Evolutionary conservation across 768 basidiomycete genomes (phyloP), one percentile per base, ranked within the genome.

Genomic region (Pleurotus djamor): DNA sequence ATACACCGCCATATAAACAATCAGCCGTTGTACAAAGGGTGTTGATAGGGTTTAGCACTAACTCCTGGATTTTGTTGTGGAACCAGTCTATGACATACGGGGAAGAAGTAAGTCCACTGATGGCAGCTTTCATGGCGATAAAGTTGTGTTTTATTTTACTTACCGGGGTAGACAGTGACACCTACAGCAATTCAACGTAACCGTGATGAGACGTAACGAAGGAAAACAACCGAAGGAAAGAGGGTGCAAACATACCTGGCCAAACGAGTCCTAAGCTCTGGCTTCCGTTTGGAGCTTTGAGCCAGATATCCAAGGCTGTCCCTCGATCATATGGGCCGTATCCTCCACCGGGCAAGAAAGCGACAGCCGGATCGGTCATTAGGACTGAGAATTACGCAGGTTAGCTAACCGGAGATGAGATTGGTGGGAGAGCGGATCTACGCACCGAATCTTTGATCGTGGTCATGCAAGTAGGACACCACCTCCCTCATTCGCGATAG

Each of bases 351-450:
- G 83, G 81, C 4, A 79, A 63, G 58, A 79, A 83, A 0, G 79
- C 85, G 0, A 90, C 77, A 7, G 88, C 89, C 13, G 88, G 88
- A 68, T 90, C 88, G 1, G 86, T 88, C 89, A 89, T 89, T 41
- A 88, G 65, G 33, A 88, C 86, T 89, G 60, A 10, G 16, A 21
- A 41, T 28, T 41, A 45, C 34, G 35, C 10, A n/a, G 52, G 41
- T 50, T 35, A 48, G 48, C 9, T 12, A 6, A 56, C 45, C 10
- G 7, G 17, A 17, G n/a, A 17, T n/a, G 45, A 16, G 48, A 12
- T 9, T 16, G 37, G 33, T n/a, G 12, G 51, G 60, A 17, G 21
- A 33, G 16, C 41, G 7, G 34, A 36, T 64, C 80, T 28, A 28
- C 21, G 34, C 63, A 86, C 87, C 73, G 65, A 73, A 89, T 57